Conservation (phyloP, 1,139 yeast genomes). For the Lizanozyma gosingica region DNA sequence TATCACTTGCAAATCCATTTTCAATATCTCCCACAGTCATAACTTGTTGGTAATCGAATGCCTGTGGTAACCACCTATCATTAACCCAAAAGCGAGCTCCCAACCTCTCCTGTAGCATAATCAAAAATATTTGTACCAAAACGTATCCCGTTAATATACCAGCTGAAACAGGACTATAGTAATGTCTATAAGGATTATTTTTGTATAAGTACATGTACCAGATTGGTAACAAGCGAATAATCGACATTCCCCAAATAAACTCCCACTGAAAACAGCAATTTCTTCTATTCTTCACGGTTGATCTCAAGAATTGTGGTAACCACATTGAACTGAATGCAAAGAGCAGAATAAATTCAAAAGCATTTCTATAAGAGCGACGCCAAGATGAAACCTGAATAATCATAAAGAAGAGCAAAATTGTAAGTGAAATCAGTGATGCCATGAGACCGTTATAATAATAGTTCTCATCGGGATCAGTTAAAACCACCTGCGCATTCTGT, state of each 20-base stretch:
- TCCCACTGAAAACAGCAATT: conserved; percentile 50
- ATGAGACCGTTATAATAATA: conserved; percentile 52
- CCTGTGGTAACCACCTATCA: conserved; percentile 60
- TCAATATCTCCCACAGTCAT: conserved; percentile 56
- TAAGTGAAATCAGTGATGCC: conserved; percentile 50
- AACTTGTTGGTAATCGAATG: conserved; percentile 74
- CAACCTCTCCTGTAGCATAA: conserved; percentile 53
- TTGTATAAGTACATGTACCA: conserved; percentile 45
- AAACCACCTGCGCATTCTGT: conserved; percentile 5
- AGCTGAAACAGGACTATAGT: conserved; percentile 44
- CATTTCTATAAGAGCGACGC: conserved; percentile 48
- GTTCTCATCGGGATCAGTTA: conserved; percentile 36
- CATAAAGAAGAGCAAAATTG: conserved; percentile 52
- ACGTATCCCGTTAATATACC: conserved; percentile 43
- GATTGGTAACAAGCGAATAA: conserved; percentile 57
- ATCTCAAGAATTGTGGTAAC: conserved; percentile 86
- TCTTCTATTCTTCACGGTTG: conserved; percentile 56
- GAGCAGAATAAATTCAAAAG: conserved; percentile 50
- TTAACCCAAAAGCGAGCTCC: conserved; percentile 86
- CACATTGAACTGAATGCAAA: conserved; percentile 61
- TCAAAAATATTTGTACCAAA: conserved; percentile 41
- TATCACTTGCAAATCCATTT: conserved; percentile 38
- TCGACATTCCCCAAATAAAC: conserved; percentile 59
- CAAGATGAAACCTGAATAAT: conserved; percentile 53
- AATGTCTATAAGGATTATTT: conserved; percentile 47